These are phyloP conservation scores for Polyporus tsugae DNA, from an alignment of 1,284 basidiomycete species.

Conservation along the genomic window DNA sequence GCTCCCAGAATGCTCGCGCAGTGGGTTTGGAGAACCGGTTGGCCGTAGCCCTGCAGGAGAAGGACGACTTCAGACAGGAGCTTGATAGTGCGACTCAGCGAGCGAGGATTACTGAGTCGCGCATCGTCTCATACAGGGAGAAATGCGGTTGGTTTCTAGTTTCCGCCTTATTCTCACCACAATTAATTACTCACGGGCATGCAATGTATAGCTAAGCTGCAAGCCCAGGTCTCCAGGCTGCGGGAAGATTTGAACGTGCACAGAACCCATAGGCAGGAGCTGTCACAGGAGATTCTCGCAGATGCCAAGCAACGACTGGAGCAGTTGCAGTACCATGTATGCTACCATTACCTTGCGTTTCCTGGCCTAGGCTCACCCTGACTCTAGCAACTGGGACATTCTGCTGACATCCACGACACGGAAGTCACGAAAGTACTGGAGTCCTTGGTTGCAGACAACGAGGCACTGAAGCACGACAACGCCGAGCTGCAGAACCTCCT, in stretches of 20 bases:
- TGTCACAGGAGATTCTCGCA: slow-evolving; percentile 75
- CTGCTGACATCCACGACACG: slow-evolving; percentile 54
- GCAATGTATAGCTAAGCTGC: slow-evolving; percentile 67
- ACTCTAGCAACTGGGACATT: slow-evolving; percentile 52
- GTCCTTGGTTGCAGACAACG: slow-evolving; percentile 85
- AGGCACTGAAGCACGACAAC: slow-evolving; percentile 82
- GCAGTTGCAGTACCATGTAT: slow-evolving; percentile 65
- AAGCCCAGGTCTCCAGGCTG: slow-evolving; percentile 70
- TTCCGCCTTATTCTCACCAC: not conserved
- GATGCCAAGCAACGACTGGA: slow-evolving; percentile 78
- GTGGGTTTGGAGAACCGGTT: slow-evolving; percentile 76
- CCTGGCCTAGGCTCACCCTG: not conserved
- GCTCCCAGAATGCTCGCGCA: slow-evolving; percentile 72
- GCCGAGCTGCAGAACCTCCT: slow-evolving; percentile 80
- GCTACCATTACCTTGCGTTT: slow-evolving; percentile 7
- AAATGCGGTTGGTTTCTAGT: slow-evolving; percentile 50
- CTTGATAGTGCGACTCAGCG: slow-evolving; percentile 78
- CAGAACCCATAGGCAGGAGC: slow-evolving; percentile 70
- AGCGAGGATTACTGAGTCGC: slow-evolving; percentile 74
- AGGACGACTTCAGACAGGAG: slow-evolving; percentile 89
- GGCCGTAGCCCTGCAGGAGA: slow-evolving; percentile 69
- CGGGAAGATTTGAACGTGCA: slow-evolving; percentile 73
- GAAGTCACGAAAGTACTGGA: slow-evolving; percentile 79
- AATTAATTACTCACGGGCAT: not conserved
- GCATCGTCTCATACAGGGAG: slow-evolving; percentile 69